Base-by-base conservation (phyloP, 2,329 filamentous ascomycete genomes). In the Amesomyces nigricolor region DNA sequence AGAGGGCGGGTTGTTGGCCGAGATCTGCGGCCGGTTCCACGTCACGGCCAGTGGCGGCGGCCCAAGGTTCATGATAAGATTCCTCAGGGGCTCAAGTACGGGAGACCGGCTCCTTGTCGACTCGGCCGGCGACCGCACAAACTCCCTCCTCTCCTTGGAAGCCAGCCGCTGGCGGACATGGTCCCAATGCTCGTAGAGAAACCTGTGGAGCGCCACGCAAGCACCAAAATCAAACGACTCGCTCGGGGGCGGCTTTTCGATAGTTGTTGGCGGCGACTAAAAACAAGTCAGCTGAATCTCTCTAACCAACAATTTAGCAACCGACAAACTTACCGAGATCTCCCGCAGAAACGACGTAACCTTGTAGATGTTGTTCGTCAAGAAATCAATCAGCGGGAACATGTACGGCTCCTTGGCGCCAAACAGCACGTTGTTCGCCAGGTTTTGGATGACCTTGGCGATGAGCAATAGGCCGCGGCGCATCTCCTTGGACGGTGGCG, bases 371-470 rank as follows among this genome's bases (percentile, higher is more conserved):
- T 88, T 85, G 59, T 85, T 76, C 0, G 83, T 82, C 19, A 88
- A 69, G 58, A 88, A 88, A 56, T 85, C 79, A 64, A 88, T 87
- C 19, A 88, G 70, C 1, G 85, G 82, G 58, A 82, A 85, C 85
- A 88, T 88, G 64, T 86, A 88, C 3, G 83, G 81, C 65, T 88
- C 85, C 67, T 88, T 88, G 35, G 83, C 82, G 4, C 85, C 85
- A 61, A 88, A 88, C 1, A 87, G 73, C 29, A 87, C 84, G 56
- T 88, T 88, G 63, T 88, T 88, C 37, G 85, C 85, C 37, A 88
- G 72, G 63, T 87, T 87, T 62, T 88, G 85, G 19, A 88, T 80
- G 56, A 88, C 80, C 65, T 88, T 88, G 48, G 85, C 84, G 61
- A 88, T 87, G 32, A 88, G 75, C 30, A 88, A 74, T 5, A 88